Conservation (phyloP, 2,329 filamentous ascomycete genomes). For the Tolypocladium ophioglossoides region DNA sequence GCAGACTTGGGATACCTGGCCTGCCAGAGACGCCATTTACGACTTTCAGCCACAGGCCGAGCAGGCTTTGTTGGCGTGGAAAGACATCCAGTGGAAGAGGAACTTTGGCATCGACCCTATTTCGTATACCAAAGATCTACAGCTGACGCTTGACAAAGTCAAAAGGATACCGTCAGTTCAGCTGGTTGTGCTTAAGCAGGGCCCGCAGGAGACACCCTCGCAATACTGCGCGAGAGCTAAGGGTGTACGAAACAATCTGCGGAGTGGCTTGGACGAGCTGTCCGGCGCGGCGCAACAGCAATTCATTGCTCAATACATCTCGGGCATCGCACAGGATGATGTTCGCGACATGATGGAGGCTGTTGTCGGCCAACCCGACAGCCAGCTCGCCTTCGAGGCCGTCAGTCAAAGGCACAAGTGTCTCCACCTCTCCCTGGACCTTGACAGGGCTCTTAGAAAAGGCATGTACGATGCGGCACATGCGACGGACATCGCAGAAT, state of each 20-base stretch:
- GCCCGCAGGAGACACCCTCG: constrained; percentile 37
- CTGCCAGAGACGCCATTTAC: constrained; percentile 9
- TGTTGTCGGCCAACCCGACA: constrained; percentile 6
- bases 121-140: constrained; percentile 41
- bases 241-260: constrained; percentile 21
- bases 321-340: constrained; percentile 37
- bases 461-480: constrained; percentile 30
- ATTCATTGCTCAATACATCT: constrained; percentile 35
- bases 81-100: constrained; percentile 25
- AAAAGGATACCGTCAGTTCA: constrained; percentile 43
- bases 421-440: constrained; percentile 44
- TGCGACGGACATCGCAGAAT: constrained; percentile 29
- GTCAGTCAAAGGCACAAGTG: constrained; percentile 41
- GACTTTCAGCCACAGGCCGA: constrained; percentile 17
- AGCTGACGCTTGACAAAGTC: constrained; percentile 34
- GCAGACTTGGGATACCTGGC: constrained; percentile 23
- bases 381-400: constrained; percentile 23
- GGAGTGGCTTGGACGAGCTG: constrained; percentile 20
- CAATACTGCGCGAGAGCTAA: constrained; percentile 37
- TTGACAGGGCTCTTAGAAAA: constrained; percentile 41
- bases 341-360: constrained; percentile 31
- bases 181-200: constrained; percentile 42
- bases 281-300: constrained; percentile 3
- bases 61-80: constrained; percentile 33
- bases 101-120: constrained; percentile 35